These are phyloP conservation scores for Mortierella claussenii DNA, from an alignment of 192 early-diverging fungal species.

Conservation along the genomic window DNA sequence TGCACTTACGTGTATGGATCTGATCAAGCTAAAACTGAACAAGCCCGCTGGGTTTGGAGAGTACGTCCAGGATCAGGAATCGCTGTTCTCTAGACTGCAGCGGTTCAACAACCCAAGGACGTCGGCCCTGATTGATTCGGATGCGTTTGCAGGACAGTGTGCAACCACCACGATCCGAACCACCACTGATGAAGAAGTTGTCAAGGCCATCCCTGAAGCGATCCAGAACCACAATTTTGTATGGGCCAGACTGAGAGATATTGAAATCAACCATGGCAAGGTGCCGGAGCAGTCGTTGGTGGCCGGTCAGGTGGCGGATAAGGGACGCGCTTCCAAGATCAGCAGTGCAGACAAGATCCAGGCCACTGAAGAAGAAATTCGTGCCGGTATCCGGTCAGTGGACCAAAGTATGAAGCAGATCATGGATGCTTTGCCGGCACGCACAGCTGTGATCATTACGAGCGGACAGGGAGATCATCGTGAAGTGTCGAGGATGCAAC, in stretches of 20 bases:
- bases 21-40: slow-evolving; percentile 66
- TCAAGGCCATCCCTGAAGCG: slow-evolving; percentile 30
- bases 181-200: slow-evolving; percentile 32
- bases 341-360: slow-evolving; percentile 43
- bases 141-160: slow-evolving; percentile 21
- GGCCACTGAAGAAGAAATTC: slow-evolving; percentile 30
- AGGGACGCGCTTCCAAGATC: slow-evolving; percentile 23
- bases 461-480: slow-evolving; percentile 56
- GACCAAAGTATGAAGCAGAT: slow-evolving; percentile 48
- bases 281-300: neutral
- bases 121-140: slow-evolving; percentile 36
- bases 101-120: slow-evolving; percentile 25
- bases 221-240: slow-evolving; percentile 39
- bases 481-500: slow-evolving; percentile 39
- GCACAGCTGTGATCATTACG: slow-evolving; percentile 52
- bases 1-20: slow-evolving; percentile 71
- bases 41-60: slow-evolving; percentile 54
- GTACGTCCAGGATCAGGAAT: slow-evolving; percentile 45
- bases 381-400: slow-evolving; percentile 28
- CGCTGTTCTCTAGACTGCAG: slow-evolving; percentile 47
- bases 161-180: slow-evolving; percentile 31
- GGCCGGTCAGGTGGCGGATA: slow-evolving; percentile 26
- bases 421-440: slow-evolving; percentile 38
- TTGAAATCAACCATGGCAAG: slow-evolving; percentile 51
- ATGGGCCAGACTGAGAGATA: slow-evolving; percentile 45